Evolutionary conservation across 2,329 filamentous ascomycete species (phyloP).

Genomic region (Penicillium sp.): DNA sequence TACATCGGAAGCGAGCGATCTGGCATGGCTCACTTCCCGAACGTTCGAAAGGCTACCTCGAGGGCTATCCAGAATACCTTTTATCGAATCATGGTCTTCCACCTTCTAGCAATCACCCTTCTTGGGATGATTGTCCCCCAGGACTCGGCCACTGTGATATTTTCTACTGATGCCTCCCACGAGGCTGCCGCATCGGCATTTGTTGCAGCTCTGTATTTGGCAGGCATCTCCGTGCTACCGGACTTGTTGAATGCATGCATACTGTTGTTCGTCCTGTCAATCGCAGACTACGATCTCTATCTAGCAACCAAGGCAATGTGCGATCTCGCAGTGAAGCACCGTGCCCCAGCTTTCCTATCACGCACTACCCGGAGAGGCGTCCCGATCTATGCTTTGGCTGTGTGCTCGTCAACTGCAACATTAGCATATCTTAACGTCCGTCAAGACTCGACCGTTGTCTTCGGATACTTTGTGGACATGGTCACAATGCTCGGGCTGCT

Average conservation of each 20-base stretch:
- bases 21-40: slow-evolving; percentile 73
- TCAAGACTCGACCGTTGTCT: slow-evolving; percentile 56
- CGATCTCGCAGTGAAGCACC: slow-evolving; percentile 68
- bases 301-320: slow-evolving; percentile 70
- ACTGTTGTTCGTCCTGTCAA: slow-evolving; percentile 71
- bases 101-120: slow-evolving; percentile 69
- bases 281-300: slow-evolving; percentile 74
- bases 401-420: slow-evolving; percentile 61
- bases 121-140: slow-evolving; percentile 76
- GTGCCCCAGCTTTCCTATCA: slow-evolving; percentile 69
- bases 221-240: slow-evolving; percentile 63
- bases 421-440: slow-evolving; percentile 67
- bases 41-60: slow-evolving; percentile 71
- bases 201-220: slow-evolving; percentile 67
- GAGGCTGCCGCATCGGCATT: slow-evolving; percentile 67
- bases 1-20: slow-evolving; percentile 75
- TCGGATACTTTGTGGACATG: slow-evolving; percentile 65
- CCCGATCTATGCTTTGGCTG: slow-evolving; percentile 63
- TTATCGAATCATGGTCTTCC: slow-evolving; percentile 78
- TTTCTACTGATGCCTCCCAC: slow-evolving; percentile 43
- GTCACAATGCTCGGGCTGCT: slow-evolving; percentile 65
- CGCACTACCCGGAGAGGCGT: slow-evolving; percentile 68
- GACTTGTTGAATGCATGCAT: slow-evolving; percentile 72
- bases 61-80: slow-evolving; percentile 77
- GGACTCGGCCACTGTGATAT: slow-evolving; percentile 58